These are phyloP conservation scores for Niebla homalea DNA, from an alignment of 495 filamentous ascomycete genomes.

Conservation along the genomic window DNA sequence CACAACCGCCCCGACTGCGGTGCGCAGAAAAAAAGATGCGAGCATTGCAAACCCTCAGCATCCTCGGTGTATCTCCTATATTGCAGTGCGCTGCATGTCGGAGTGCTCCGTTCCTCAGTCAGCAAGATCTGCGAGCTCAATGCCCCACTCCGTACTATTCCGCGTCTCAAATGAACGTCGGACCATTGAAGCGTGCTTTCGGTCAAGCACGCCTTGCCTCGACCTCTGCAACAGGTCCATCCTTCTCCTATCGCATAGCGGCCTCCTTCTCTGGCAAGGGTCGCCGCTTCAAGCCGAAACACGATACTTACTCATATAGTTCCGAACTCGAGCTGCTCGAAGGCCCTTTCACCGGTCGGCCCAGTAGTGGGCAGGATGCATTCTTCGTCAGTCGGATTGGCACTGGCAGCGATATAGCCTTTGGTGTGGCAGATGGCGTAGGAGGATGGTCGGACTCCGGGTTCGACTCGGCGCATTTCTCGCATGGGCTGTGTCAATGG, in stretches of 20 bases:
- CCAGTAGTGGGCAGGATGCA: slow-evolving; percentile 82
- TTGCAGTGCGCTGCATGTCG: slow-evolving; percentile 9
- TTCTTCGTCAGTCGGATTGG: slow-evolving; percentile 79
- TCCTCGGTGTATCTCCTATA: slow-evolving; percentile 6
- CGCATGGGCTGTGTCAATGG: slow-evolving; percentile 82
- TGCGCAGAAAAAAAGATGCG: slow-evolving; percentile 7
- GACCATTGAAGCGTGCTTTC: background rate
- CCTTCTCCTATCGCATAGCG: slow-evolving; percentile 36
- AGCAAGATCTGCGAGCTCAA: slow-evolving; percentile 6
- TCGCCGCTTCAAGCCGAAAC: slow-evolving; percentile 52
- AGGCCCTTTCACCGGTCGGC: slow-evolving; percentile 25
- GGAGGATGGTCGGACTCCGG: slow-evolving; percentile 87
- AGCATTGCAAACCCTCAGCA: slow-evolving; percentile 5
- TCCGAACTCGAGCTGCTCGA: slow-evolving; percentile 29
- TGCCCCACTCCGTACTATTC: background rate
- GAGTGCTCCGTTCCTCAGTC: slow-evolving; percentile 3
- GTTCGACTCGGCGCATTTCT: slow-evolving; percentile 89
- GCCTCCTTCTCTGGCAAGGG: slow-evolving; percentile 65
- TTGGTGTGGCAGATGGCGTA: slow-evolving; percentile 88
- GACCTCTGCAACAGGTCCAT: slow-evolving; percentile 15
- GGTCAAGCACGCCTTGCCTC: background rate
- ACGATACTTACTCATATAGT: slow-evolving; percentile 65
- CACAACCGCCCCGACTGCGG: background rate
- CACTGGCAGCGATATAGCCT: slow-evolving; percentile 45
- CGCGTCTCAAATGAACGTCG: background rate